Evolutionary conservation across 129 eudicot genomes (phyloP), one percentile per base, ranked within the genome.

Genomic region (Saposhnikovia divaricata): DNA sequence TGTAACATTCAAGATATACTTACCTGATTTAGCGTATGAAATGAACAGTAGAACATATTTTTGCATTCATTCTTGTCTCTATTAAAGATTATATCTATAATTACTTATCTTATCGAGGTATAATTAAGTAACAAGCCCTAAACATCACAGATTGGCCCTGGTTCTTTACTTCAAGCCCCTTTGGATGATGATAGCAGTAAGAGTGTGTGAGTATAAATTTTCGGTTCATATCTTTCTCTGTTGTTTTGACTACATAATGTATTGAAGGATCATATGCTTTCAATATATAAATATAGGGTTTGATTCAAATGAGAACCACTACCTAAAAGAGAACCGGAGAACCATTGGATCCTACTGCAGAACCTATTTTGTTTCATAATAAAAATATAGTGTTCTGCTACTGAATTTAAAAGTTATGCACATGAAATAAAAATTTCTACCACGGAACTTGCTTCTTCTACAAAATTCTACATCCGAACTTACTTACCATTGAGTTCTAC

Each of bases 131-230:
- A 57, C 23, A 80, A 59, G 47, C 8, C 42, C 80, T 84, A 77
- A 77, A 37, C 45, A 73, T 85, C 27, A 74, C 89, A 92, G 97
- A 87, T 92, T 82, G 96, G 97, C 28, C 93, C 93, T 37, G 97
- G 97, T 76, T 90, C 97, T 66, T 86, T 90, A 81, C 89, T 92
- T 88, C 91, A 92, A 84, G 97, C 97, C 61, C 97, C 96, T 28
- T 79, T 90, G 84, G 89, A 92, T 53, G 89, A 92, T 81, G 91
- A 87, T 51, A 87, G 77, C 48, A 90, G 96, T 82, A 90, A 83
- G 89, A 88, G 53, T 87, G 82, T 82, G 97, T 92, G 84, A 88
- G 93, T 80, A 34, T 74, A 21, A 34, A n/a, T 75, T 19, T 75
- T 14, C 43, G 31, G 48, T 84, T 59, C 74, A 70, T 53, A 68